phyloP scores from a whole-genome alignment of 2,329 filamentous ascomycete species.

The Ascochyta rabiei region DNA sequence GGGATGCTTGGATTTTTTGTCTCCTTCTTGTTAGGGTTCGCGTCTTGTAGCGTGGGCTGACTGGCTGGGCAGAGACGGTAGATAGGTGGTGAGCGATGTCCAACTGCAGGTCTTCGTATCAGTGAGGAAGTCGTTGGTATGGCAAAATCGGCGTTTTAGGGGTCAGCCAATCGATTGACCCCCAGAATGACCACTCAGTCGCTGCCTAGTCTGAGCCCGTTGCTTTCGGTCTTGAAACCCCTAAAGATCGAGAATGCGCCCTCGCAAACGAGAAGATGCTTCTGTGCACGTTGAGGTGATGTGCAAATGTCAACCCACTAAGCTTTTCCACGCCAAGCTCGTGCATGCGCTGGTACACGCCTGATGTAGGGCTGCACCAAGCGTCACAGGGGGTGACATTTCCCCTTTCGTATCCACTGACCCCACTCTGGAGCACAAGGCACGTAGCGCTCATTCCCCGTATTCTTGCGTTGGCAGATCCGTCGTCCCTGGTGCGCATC shows the following conservation, averaged over 20 bases:
- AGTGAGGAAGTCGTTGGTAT: too few relatives aligned
- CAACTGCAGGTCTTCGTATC: too few relatives aligned
- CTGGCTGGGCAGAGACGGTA: too few relatives aligned
- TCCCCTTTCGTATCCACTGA: constrained; percentile 10
- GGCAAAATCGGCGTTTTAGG: too few relatives aligned
- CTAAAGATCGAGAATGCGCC: not conserved
- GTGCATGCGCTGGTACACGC: constrained; percentile 6
- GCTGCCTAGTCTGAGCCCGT: too few relatives aligned
- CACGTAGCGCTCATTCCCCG: constrained; percentile 2
- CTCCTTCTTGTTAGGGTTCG: too few relatives aligned
- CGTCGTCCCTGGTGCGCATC: not conserved
- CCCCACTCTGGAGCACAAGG: constrained; percentile 5
- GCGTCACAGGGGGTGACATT: constrained; percentile 3
- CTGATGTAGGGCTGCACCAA: constrained; percentile 5
- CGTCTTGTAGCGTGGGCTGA: too few relatives aligned
- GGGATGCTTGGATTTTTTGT: too few relatives aligned
- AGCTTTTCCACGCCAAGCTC: constrained; percentile 16
- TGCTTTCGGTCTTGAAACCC: not conserved
- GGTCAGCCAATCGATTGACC: too few relatives aligned
- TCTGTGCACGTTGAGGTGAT: not conserved
- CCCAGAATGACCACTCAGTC: too few relatives aligned
- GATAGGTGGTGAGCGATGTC: too few relatives aligned
- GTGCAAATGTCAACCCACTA: constrained; percentile 3
- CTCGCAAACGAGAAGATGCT: not conserved
- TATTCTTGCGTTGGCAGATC: constrained; percentile 1